phyloP scores from a whole-genome alignment of 1,284 basidiomycete species.

The Trichosporon faecale region DNA sequence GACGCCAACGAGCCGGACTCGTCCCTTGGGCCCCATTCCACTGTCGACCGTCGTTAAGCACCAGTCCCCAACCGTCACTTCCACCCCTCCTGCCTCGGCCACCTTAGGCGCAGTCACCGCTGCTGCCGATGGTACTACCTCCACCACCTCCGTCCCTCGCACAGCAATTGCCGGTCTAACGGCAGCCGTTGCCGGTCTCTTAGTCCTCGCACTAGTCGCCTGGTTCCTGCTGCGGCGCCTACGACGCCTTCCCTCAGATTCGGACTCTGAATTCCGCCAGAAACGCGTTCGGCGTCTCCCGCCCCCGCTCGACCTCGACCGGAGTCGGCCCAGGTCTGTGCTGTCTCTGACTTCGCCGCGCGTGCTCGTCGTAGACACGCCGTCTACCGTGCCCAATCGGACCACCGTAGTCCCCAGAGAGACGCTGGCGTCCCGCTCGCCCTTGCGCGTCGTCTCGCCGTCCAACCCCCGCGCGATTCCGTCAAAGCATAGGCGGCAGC shows the following conservation, averaged over 20 bases:
- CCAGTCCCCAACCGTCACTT: too few species aligned
- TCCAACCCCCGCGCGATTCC: neutral
- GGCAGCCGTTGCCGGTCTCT: neutral
- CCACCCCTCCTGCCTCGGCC: too few species aligned
- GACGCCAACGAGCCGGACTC: too few species aligned
- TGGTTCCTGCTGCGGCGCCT: neutral
- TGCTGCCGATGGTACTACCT: too few species aligned
- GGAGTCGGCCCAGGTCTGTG: too few species aligned
- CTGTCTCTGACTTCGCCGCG: too few species aligned
- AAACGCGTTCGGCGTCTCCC: neutral
- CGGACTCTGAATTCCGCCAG: neutral
- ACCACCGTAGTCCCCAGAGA: too few species aligned
- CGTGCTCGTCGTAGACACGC: too few species aligned
- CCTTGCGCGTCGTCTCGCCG: neutral
- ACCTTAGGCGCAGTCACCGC: too few species aligned
- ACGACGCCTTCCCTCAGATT: too few species aligned
- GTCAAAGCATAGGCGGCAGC: neutral
- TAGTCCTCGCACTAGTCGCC: neutral
- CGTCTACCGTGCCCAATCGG: too few species aligned
- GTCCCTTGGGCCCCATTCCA: neutral
- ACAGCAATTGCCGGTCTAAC: neutral
- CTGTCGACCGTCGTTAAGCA: neutral
- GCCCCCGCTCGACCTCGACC: neutral
- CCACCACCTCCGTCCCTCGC: neutral
- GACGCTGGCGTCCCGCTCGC: neutral